phyloP scores from a whole-genome alignment of 495 filamentous ascomycete species.

The Daldinia grandis region DNA sequence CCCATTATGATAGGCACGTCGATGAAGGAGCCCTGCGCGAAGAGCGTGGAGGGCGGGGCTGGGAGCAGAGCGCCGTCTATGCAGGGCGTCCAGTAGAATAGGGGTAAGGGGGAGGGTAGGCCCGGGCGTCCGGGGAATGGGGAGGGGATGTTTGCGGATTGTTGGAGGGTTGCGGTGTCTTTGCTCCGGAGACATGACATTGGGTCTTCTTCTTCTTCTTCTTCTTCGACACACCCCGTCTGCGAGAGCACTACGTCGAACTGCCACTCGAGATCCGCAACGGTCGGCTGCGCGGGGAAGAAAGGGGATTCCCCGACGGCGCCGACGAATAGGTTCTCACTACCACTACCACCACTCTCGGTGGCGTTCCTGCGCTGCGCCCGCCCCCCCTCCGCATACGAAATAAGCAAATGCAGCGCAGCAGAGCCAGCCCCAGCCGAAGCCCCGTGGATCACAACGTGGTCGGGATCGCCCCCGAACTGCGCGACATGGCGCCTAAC shows the following conservation, averaged over 20 bases:
- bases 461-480: slow-evolving; percentile 77
- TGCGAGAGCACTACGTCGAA: slow-evolving; percentile 46
- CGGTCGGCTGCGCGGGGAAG: slow-evolving; percentile 53
- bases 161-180: slow-evolving; percentile 60
- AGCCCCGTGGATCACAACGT: slow-evolving; percentile 76
- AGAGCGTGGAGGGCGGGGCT: slow-evolving; percentile 46
- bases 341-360: not conserved
- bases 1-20: slow-evolving; percentile 49
- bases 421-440: slow-evolving; percentile 75
- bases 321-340: slow-evolving; percentile 48
- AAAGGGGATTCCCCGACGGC: slow-evolving; percentile 55
- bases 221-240: slow-evolving; percentile 39
- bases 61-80: slow-evolving; percentile 67
- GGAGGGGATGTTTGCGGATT: slow-evolving; percentile 59
- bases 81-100: slow-evolving; percentile 67
- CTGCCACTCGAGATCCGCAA: slow-evolving; percentile 56
- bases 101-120: slow-evolving; percentile 53
- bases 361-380: slow-evolving; percentile 2
- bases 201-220: slow-evolving; percentile 6
- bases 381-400: slow-evolving; percentile 53
- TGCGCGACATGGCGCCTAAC: slow-evolving; percentile 69
- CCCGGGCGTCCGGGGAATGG: slow-evolving; percentile 54
- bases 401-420: slow-evolving; percentile 67
- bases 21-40: slow-evolving; percentile 42
- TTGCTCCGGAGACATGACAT: slow-evolving; percentile 62